Percentiles rank a stretch among this genome's conserved stretches.
Evolutionary conservation across 768 basidiomycete species (phyloP).

Genomic region (Lepiota venenata): DNA sequence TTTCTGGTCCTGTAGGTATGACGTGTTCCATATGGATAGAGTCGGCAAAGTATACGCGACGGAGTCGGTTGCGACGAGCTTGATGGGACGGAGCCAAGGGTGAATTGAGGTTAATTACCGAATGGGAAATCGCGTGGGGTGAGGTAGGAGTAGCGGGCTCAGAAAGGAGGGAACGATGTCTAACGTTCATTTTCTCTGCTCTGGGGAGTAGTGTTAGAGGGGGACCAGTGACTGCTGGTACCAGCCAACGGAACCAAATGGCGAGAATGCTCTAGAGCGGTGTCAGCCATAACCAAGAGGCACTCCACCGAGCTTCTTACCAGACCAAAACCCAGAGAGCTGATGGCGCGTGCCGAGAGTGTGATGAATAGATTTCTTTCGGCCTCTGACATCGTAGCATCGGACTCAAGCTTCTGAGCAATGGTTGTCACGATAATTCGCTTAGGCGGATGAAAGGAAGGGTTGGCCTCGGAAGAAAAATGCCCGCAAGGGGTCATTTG

Average conservation of each 20-base stretch:
- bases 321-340: constrained; percentile 35
- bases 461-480: neutral
- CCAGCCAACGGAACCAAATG: constrained; percentile 40
- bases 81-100: constrained; percentile 18
- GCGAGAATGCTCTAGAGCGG: constrained; percentile 38
- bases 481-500: neutral
- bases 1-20: neutral
- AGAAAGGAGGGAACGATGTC: constrained; percentile 12
- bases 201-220: neutral
- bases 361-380: constrained; percentile 23
- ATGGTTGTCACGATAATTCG: constrained; percentile 1
- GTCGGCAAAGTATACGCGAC: constrained; percentile 32
- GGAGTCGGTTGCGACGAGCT: constrained; percentile 13
- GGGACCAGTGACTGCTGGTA: constrained; percentile 20
- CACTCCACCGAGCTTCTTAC: constrained; percentile 22
- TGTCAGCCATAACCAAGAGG: neutral
- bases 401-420: constrained; percentile 8
- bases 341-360: constrained; percentile 29
- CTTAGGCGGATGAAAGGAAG: neutral
- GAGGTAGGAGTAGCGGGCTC: neutral
- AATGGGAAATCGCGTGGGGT: neutral
- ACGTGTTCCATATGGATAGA: constrained; percentile 1
- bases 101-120: constrained; percentile 16
- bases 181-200: neutral
- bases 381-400: constrained; percentile 14